phyloP scores from a whole-genome alignment of 2,329 filamentous ascomycete species.

The Simplicillium aogashimaense region DNA sequence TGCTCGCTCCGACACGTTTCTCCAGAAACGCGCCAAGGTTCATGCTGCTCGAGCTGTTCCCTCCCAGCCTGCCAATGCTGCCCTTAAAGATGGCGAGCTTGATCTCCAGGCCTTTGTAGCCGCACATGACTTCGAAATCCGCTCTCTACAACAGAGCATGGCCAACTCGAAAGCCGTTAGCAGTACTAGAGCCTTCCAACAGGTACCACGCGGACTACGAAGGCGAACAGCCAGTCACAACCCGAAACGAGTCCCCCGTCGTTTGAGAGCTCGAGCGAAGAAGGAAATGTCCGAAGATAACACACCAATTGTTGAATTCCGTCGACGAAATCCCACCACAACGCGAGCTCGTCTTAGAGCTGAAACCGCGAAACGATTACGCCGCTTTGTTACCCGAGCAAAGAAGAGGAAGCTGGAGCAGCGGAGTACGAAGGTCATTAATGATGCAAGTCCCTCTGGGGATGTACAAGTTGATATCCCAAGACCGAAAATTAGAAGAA shows the following conservation, averaged over 20 bases:
- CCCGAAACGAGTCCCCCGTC: constrained; percentile 75
- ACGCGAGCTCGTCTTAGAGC: constrained; percentile 54
- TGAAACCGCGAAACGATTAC: constrained; percentile 65
- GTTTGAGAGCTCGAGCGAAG: constrained; percentile 59
- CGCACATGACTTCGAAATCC: constrained; percentile 82
- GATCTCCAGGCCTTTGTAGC: constrained; percentile 77
- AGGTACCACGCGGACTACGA: constrained; percentile 75
- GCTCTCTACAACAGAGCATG: constrained; percentile 75
- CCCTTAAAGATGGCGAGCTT: constrained; percentile 63
- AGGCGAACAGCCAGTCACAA: constrained; percentile 92
- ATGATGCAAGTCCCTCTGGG: constrained; percentile 9
- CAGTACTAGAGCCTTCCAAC: constrained; percentile 74
- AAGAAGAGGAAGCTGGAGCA: constrained; percentile 19
- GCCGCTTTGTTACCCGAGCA: constrained; percentile 47
- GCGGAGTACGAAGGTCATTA: constrained; percentile 19
- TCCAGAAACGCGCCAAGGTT: constrained; percentile 35
- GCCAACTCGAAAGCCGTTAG: constrained; percentile 53
- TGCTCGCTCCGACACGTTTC: constrained; percentile 10
- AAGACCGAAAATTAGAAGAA: constrained; percentile 59
- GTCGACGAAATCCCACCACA: constrained; percentile 50
- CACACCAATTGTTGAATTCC: constrained; percentile 65
- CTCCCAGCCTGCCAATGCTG: constrained; percentile 38
- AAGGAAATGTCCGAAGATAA: constrained; percentile 81
- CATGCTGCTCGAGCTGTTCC: constrained; percentile 38
- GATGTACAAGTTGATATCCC: constrained; percentile 14